Percentiles rank a stretch among this genome's conserved stretches.
Evolutionary conservation across 2,329 filamentous ascomycete species (phyloP).

Genomic region (Cladosporium sp.): DNA sequence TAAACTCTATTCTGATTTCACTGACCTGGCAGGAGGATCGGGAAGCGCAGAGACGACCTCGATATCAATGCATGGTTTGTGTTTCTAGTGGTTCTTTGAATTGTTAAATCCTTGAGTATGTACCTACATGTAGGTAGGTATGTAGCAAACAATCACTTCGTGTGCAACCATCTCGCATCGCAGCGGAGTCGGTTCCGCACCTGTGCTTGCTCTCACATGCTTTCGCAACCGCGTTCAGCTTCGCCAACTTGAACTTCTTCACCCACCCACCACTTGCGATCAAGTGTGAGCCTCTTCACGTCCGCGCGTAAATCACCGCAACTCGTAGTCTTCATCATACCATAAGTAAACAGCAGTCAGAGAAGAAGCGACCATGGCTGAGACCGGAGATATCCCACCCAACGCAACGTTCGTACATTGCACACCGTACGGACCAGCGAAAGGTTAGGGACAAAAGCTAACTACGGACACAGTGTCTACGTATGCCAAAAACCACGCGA

Average conservation of each 20-base stretch:
- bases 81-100: too few relatives aligned
- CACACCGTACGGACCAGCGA: constrained; percentile 37
- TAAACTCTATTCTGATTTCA: too few relatives aligned
- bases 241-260: too few relatives aligned
- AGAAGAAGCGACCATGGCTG: constrained; percentile 4
- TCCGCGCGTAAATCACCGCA: not conserved
- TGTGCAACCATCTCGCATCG: too few relatives aligned
- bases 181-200: too few relatives aligned
- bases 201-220: not conserved
- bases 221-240: too few relatives aligned
- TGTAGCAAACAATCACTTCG: too few relatives aligned
- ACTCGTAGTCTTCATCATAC: not conserved
- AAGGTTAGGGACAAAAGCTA: constrained; percentile 15
- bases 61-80: too few relatives aligned
- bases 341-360: not conserved
- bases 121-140: too few relatives aligned
- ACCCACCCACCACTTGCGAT: not conserved
- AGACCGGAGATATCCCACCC: constrained; percentile 21
- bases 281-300: not conserved
- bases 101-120: too few relatives aligned
- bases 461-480: constrained; percentile 28
- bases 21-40: too few relatives aligned
- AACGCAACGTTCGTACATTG: constrained; percentile 41
- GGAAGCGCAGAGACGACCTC: too few relatives aligned
- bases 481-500: constrained; percentile 17